A percentile compares a stretch with the other conserved stretches of the same genome.
Evolutionary conservation across 306 rosid genomes (phyloP).

Genomic region (Fragaria ananassa): DNA sequence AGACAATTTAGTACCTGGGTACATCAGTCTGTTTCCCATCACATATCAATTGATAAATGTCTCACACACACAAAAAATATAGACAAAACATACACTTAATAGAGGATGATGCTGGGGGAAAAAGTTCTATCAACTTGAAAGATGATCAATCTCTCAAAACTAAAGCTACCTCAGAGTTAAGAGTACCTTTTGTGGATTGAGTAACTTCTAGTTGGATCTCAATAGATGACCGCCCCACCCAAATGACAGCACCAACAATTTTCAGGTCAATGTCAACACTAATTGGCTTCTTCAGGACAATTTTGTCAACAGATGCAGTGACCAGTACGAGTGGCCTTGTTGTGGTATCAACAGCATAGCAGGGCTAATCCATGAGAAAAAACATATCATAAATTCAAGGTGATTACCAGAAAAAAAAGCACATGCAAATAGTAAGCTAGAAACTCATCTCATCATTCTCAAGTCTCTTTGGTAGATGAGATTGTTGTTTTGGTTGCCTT

Average conservation of each 20-base stretch:
- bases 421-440: background rate
- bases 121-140: background rate
- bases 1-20: too few relatives aligned
- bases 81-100: background rate
- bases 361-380: conserved; percentile 55
- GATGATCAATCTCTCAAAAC: conserved; percentile 18
- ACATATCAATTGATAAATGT: too few relatives aligned
- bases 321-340: conserved; percentile 87
- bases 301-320: conserved; percentile 94
- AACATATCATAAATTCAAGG: background rate
- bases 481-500: too few relatives aligned
- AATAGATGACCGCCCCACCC: conserved; percentile 94
- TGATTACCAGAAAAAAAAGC: background rate
- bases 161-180: background rate
- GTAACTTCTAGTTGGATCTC: conserved; percentile 81
- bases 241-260: conserved; percentile 82
- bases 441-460: background rate
- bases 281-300: conserved; percentile 79
- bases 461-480: too few relatives aligned
- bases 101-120: background rate
- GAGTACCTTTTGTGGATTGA: conserved; percentile 58
- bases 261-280: conserved; percentile 75
- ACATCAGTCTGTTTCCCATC: too few relatives aligned
- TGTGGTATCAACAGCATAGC: conserved; percentile 67
- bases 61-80: background rate